Base-by-base conservation (phyloP, 2,329 filamentous ascomycete species). In the Coniochaeta sp. region DNA sequence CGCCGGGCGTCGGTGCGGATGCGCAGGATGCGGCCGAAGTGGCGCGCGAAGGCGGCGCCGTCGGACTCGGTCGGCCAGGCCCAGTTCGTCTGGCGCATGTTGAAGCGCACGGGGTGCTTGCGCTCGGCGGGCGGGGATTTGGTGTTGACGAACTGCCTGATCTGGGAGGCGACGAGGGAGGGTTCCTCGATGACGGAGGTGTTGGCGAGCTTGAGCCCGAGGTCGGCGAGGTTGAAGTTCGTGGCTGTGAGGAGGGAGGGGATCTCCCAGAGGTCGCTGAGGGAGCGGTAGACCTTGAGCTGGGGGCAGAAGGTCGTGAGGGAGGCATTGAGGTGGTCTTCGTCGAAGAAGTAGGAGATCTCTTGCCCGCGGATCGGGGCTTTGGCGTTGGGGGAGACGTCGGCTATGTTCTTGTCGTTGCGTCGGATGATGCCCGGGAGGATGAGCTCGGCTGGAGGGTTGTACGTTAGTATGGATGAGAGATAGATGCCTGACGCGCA, bases 1-100 rank as follows among this genome's bases (percentile, higher is more conserved):
- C 58, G 55, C 22, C 67, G 61, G 20, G 62, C 61, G 57, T 71
- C 67, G 18, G 55, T 40, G 13, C 66, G 65, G 46, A 64, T 57
- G 42, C 67, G 69, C 30, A 74, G 56, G 27, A 74, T 57, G 16
- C 66, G 64, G 22, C 72, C 71, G 49, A 74, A 72, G 42, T 63
- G 64, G 12, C 55, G 55, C 20, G 62, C 59, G 51, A 72, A 63
- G 13, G 52, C 47, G 4, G 60, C 53, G 26, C 54, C 52, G 49
- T 71, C 65, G 52, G 59, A 58, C 13, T 56, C 55, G 1, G 65
- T 63, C 8, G 67, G 68, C 57, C 66, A 71, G 26, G 60, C 55
- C 54, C 61, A 61, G 47, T 58, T 60, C 1, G 57, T 59, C 20
- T 59, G 52, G 35, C 55, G 54, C n/a, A 71, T 52, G 49, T 67